Evolutionary conservation across 2,329 filamentous ascomycete genomes (phyloP).

Genomic region (Ophiostoma tasmaniense): DNA sequence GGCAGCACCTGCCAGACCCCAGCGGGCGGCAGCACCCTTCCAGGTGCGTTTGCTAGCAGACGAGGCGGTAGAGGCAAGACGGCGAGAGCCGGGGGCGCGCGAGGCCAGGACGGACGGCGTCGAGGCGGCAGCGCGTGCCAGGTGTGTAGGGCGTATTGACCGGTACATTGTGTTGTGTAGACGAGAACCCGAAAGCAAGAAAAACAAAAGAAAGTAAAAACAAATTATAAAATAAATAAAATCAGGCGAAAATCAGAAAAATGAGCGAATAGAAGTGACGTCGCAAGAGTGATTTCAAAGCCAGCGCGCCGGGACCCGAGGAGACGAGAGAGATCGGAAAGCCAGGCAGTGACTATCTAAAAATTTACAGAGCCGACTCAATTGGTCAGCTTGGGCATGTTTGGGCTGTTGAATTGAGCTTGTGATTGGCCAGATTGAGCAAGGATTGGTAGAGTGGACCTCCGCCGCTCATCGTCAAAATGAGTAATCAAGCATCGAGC

Average conservation of each 20-base stretch:
- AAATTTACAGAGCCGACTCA: slow-evolving; percentile 14
- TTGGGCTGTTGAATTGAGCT: neutral
- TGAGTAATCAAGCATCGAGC: neutral
- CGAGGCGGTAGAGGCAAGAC: slow-evolving; percentile 43
- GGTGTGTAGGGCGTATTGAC: slow-evolving; percentile 38
- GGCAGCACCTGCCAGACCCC: slow-evolving; percentile 65
- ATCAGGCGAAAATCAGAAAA: neutral
- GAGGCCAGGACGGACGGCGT: slow-evolving; percentile 28
- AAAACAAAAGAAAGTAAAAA: slow-evolving; percentile 5
- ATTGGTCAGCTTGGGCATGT: slow-evolving; percentile 14
- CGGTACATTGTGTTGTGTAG: slow-evolving; percentile 39
- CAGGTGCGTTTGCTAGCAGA: slow-evolving; percentile 65
- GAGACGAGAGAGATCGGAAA: neutral
- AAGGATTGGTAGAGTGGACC: neutral
- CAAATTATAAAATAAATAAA: neutral
- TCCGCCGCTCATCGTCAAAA: neutral
- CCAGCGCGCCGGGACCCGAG: neutral
- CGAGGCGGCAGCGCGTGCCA: slow-evolving; percentile 31
- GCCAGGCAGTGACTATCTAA: slow-evolving; percentile 8
- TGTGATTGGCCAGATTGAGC: neutral
- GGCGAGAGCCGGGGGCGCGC: slow-evolving; percentile 35
- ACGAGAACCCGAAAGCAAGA: slow-evolving; percentile 5
- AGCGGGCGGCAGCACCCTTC: slow-evolving; percentile 66
- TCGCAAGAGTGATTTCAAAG: neutral
- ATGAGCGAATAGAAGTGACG: slow-evolving; percentile 2